phyloP scores from a whole-genome alignment of 768 basidiomycete genomes.

The Pholiota molesta region DNA sequence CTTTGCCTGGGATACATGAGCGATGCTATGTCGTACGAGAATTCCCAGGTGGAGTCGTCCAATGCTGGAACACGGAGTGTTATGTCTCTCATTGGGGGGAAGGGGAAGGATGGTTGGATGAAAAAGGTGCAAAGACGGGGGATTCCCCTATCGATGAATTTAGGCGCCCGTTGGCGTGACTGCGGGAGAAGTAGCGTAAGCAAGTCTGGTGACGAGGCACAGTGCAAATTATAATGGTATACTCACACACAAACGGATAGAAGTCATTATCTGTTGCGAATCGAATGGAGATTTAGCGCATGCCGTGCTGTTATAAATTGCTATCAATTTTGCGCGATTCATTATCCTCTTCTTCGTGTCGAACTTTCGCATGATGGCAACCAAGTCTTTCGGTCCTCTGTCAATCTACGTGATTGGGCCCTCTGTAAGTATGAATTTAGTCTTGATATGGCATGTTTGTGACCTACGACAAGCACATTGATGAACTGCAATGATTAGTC shows the following conservation, averaged over 20 bases:
- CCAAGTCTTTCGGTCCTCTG: conserved; percentile 5
- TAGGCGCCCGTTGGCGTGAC: conserved; percentile 23
- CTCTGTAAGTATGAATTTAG: conserved; percentile 36
- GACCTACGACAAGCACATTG: background rate
- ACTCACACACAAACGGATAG: background rate
- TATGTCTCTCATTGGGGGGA: conserved; percentile 36
- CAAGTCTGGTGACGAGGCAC: background rate
- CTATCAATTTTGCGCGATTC: background rate
- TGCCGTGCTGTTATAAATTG: background rate
- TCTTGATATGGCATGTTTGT: background rate
- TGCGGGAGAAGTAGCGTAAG: conserved; percentile 6
- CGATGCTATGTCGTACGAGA: conserved; percentile 36
- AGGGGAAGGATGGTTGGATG: background rate
- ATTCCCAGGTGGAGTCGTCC: conserved; percentile 58
- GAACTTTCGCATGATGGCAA: background rate
- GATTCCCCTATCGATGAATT: conserved; percentile 5
- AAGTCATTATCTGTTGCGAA: background rate
- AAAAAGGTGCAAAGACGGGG: conserved; percentile 5
- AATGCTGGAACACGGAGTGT: conserved; percentile 43
- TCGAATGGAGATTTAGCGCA: background rate
- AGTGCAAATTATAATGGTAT: background rate
- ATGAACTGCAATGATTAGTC: conserved; percentile 34
- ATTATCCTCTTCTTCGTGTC: background rate
- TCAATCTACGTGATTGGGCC: conserved; percentile 54
- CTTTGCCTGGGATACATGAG: conserved; percentile 32